Percentiles rank a stretch among this genome's conserved stretches.
These are phyloP conservation scores for Phytophthora citrophthora DNA, from an alignment of 352 stramenopile species.

Conservation along the genomic window DNA sequence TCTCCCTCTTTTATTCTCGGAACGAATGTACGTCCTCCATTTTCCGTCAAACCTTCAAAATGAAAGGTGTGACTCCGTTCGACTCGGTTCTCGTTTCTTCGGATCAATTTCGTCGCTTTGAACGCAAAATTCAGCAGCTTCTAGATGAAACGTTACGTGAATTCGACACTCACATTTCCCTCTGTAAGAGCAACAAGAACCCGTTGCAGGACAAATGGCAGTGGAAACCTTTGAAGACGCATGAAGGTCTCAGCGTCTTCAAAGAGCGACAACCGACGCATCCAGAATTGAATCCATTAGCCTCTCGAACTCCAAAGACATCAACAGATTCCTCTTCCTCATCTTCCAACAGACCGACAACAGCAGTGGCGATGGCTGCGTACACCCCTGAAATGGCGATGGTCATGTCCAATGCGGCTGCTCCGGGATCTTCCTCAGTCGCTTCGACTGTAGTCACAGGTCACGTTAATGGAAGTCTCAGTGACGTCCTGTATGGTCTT, in stretches of 20 bases:
- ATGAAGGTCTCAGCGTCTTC: slow-evolving; percentile 35
- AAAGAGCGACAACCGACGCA: slow-evolving; percentile 41
- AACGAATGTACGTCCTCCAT: slow-evolving; percentile 1
- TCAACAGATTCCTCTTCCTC: slow-evolving; percentile 15
- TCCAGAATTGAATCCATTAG: slow-evolving; percentile 9
- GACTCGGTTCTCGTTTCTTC: slow-evolving; percentile 24
- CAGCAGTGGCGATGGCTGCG: slow-evolving; percentile 34
- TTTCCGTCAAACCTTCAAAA: slow-evolving; percentile 17
- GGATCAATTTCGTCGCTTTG: slow-evolving; percentile 17
- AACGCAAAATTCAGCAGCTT: slow-evolving; percentile 29
- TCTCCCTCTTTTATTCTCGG: slow-evolving; percentile 6
- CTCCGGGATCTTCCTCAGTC: slow-evolving; percentile 12
- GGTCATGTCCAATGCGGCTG: slow-evolving; percentile 4
- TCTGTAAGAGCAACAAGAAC: slow-evolving; percentile 22
- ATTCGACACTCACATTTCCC: slow-evolving; percentile 16
- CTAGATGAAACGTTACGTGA: slow-evolving; percentile 33
- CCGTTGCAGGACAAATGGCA: slow-evolving; percentile 39
- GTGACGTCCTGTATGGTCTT: slow-evolving; percentile 48
- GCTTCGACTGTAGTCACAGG: slow-evolving; percentile 33
- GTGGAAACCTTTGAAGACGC: slow-evolving; percentile 39
- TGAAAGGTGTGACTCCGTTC: slow-evolving; percentile 33
- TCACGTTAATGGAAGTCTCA: slow-evolving; percentile 33
- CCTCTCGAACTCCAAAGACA: not conserved
- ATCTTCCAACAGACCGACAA: not conserved
- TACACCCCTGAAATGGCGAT: slow-evolving; percentile 27